Evolutionary conservation across 306 rosid species (phyloP), one percentile per base, ranked within the genome.

Genomic region (Erythrophleum fordii): DNA sequence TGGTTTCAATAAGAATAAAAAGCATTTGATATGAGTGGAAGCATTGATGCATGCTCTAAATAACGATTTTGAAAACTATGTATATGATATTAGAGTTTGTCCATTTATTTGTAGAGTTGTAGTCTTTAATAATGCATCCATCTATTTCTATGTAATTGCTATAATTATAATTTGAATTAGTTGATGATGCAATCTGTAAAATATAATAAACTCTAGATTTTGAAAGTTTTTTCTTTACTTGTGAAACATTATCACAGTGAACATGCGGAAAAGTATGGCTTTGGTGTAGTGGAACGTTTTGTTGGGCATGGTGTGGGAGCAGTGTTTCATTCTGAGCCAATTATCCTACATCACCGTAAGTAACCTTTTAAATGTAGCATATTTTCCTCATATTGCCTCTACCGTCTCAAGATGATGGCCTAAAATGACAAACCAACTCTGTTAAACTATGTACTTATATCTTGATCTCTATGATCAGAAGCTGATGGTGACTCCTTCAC

Each of bases 241-340:
- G 76, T 72, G 78, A 65, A 72, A 75, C 51, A 23, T 82, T 81
- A 44, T 73, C 65, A 59, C 90, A 95, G 99, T 53, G 96, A 95
- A 80, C 98, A 93, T 87, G 98, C 99, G 28, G 92, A 89, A 58
- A 90, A 89, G 84, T 89, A 83, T 68, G 99, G 98, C 65, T 90
- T 73, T 75, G 86, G 93, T 3, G 93, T 95, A 80, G 99, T 89
- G 86, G 98, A 95, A 77, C 96, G 98, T 58, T 95, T 95, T 85
- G 99, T 95, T 71, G 99, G 99, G 77, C 99, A 95, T 87, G 99
- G 99, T 56, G 99, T 95, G 62, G 99, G 99, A 85, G 83, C 83
- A 52, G 89, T 91, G 83, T 95, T 95, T 89, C 99, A 95, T 77
- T 95, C 97, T n/a, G 96, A 95, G 79, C 99, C 99, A 6, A 69